Percentiles rank a stretch among this genome's conserved stretches.
Evolutionary conservation across 2,329 filamentous ascomycete genomes (phyloP).

Genomic region (Verticillium isaacii): DNA sequence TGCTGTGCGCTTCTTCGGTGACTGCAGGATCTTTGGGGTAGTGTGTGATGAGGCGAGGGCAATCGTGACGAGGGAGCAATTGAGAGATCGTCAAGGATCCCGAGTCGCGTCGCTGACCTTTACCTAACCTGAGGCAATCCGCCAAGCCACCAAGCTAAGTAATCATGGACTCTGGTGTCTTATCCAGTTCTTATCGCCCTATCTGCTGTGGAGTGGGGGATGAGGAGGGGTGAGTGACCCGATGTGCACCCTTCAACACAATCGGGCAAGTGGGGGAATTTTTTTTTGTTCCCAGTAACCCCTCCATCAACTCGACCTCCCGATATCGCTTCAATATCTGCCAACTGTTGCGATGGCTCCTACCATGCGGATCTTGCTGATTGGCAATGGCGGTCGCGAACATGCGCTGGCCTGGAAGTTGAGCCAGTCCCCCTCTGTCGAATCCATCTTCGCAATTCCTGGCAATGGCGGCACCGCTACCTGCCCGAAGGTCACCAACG

Average conservation of each 20-base stretch:
- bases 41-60: not conserved
- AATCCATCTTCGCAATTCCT: constrained; percentile 47
- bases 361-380: constrained; percentile 47
- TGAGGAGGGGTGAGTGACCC: not conserved
- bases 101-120: not conserved
- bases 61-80: not conserved
- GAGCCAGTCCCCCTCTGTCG: constrained; percentile 56
- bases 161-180: not conserved
- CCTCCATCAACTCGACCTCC: not conserved
- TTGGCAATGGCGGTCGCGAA: constrained; percentile 72
- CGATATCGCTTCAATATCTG: not conserved
- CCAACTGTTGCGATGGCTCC: not conserved
- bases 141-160: not conserved
- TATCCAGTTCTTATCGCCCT: not conserved
- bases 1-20: not conserved
- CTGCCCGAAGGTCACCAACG: constrained; percentile 53
- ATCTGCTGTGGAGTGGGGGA: not conserved
- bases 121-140: not conserved
- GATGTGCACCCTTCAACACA: not conserved
- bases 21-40: not conserved
- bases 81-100: not conserved
- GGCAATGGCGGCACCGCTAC: constrained; percentile 66
- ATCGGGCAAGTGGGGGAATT: not conserved
- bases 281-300: not conserved
- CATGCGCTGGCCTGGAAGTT: constrained; percentile 75